A percentile compares a stretch with the other conserved stretches of the same genome.
phyloP scores from a whole-genome alignment of 805 yeast genomes.

The Debaryomyces tyrocola region DNA sequence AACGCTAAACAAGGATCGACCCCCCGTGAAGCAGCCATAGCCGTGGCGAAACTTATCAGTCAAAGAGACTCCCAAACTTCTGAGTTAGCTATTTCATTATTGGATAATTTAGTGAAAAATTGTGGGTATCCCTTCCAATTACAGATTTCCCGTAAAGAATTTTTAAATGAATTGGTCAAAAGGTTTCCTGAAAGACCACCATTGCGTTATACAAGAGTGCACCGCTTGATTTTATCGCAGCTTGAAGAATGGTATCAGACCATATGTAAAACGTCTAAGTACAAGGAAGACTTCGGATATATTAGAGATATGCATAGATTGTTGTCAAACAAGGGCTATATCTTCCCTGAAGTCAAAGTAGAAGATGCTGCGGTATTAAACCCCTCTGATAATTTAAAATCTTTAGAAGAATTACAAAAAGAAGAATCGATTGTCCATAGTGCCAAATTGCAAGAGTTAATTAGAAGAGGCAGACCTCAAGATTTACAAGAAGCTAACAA shows the following conservation, averaged over 20 bases:
- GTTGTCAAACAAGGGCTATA: conserved; percentile 84
- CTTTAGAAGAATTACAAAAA: conserved; percentile 84
- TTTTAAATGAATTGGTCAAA: conserved; percentile 87
- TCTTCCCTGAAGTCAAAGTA: conserved; percentile 85
- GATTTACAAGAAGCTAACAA: conserved; percentile 96
- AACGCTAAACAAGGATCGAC: conserved; percentile 88
- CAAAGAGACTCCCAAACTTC: conserved; percentile 82
- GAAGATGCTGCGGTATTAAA: conserved; percentile 93
- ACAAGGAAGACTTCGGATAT: conserved; percentile 88
- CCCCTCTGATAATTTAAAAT: conserved; percentile 82
- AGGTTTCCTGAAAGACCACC: conserved; percentile 96
- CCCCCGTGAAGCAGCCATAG: conserved; percentile 90
- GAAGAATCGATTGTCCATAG: conserved; percentile 92
- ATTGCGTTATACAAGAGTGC: conserved; percentile 75
- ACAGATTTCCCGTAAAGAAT: conserved; percentile 93
- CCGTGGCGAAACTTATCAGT: conserved; percentile 79
- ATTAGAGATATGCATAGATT: conserved; percentile 95
- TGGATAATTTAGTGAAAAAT: conserved; percentile 92
- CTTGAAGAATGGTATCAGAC: conserved; percentile 98
- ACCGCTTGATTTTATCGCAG: conserved; percentile 80
- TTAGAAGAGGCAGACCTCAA: conserved; percentile 92
- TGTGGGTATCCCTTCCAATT: conserved; percentile 97
- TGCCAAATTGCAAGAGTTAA: conserved; percentile 93
- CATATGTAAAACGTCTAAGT: conserved; percentile 82
- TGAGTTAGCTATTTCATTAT: conserved; percentile 74